phyloP scores from a whole-genome alignment of 768 basidiomycete species.

The Boletus coccyginus region DNA sequence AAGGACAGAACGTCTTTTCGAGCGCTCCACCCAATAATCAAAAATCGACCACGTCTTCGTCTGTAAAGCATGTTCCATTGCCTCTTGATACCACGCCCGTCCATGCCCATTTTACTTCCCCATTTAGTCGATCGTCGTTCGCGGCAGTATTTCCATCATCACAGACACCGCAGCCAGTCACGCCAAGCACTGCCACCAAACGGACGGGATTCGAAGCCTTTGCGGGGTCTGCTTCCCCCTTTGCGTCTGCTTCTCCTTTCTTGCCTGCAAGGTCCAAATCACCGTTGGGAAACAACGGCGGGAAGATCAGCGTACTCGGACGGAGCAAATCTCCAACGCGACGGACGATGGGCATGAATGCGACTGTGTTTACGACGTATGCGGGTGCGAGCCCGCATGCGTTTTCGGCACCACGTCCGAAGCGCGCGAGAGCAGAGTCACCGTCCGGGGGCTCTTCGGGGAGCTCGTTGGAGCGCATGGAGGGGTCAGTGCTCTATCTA shows the following conservation, averaged over 20 bases:
- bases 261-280: slow-evolving; percentile 46
- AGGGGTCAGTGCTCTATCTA: slow-evolving; percentile 20
- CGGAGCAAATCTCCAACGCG: slow-evolving; percentile 58
- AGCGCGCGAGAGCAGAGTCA: slow-evolving; percentile 53
- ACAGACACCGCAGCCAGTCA: slow-evolving; percentile 17
- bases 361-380: slow-evolving; percentile 63
- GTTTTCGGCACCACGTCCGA: slow-evolving; percentile 41
- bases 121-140: slow-evolving; percentile 22
- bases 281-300: slow-evolving; percentile 35
- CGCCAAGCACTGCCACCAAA: slow-evolving; percentile 42
- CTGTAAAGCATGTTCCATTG: slow-evolving; percentile 15
- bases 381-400: slow-evolving; percentile 46
- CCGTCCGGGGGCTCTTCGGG: slow-evolving; percentile 42
- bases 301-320: slow-evolving; percentile 25
- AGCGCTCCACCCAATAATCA: slow-evolving; percentile 22
- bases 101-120: slow-evolving; percentile 21
- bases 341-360: slow-evolving; percentile 38
- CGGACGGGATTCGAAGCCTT: slow-evolving; percentile 59
- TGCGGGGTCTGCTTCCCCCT: slow-evolving; percentile 49
- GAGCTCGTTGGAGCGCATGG: slow-evolving; percentile 44
- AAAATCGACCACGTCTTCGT: slow-evolving; percentile 29
- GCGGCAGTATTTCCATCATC: slow-evolving; percentile 15
- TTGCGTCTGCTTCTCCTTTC: slow-evolving; percentile 38
- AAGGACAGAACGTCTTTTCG: slow-evolving; percentile 57
- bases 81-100: slow-evolving; percentile 23